These are phyloP conservation scores for Myrica gale DNA, from an alignment of 306 rosid species.

Conservation along the genomic window DNA sequence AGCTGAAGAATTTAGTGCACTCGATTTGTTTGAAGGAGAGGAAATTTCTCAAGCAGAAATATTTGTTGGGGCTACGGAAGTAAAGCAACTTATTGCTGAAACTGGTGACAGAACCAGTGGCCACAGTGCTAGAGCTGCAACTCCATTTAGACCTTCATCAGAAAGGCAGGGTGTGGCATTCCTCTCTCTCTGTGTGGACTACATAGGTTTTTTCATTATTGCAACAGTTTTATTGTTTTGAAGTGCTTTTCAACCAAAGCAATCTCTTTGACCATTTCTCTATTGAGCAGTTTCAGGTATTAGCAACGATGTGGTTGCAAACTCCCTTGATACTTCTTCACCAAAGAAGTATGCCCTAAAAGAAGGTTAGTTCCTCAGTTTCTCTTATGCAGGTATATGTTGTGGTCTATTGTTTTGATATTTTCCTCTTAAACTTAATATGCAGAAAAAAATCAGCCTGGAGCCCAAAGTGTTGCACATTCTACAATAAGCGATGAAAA, in stretches of 20 bases:
- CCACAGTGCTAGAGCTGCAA: background rate
- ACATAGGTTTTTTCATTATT: background rate
- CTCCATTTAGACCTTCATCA: background rate
- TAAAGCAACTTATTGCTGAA: background rate
- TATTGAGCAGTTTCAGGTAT: background rate
- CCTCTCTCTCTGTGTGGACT: too few species aligned
- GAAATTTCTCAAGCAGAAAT: conserved; percentile 8
- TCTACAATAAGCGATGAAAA: background rate
- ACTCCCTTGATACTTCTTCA: background rate
- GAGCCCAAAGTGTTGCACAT: background rate
- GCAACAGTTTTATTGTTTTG: background rate
- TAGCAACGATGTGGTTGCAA: background rate
- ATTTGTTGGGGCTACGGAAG: background rate
- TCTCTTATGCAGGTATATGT: background rate
- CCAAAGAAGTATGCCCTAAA: background rate
- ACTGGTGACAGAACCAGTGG: background rate
- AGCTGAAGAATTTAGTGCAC: background rate
- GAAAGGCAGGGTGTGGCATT: conserved; percentile 12
- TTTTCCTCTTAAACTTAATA: background rate
- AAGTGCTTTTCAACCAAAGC: background rate
- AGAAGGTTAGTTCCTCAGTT: background rate
- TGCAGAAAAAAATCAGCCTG: conserved; percentile 14
- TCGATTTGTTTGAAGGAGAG: background rate
- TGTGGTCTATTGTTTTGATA: background rate
- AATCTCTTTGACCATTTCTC: background rate